Evolutionary conservation across 768 basidiomycete species (phyloP), one percentile per base, ranked within the genome.

Genomic region (Kondoa subrosea): DNA sequence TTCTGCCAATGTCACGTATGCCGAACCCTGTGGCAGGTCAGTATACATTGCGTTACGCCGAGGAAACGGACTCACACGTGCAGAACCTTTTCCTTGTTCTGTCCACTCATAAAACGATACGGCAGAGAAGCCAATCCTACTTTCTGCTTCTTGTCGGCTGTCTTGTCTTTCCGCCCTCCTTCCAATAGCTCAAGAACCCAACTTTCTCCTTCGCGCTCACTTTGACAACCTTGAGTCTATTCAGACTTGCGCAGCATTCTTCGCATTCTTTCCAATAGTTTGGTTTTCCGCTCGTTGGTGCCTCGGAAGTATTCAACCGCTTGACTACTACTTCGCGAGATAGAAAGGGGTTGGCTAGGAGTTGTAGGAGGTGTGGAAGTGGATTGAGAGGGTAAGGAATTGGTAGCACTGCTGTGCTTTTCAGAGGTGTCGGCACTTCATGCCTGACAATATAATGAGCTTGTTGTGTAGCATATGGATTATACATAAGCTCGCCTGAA

Each of bases 191-290:
- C 31, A 72, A 61, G 56, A 72, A 72, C 30, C 34, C 61, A 12
- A 56, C 57, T 67, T 72, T 72, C 25, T 68, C 70, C 34, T 50
- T 61, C 72, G 66, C 67, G 1, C 66, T 67, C 14, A 72, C 70
- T 4, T 60, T 70, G 0, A 64, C 57, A 31, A 33, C 32, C 58
- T 72, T 72, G 26, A 71, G 58, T 68, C 68, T 57, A 0, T 62
- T 68, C 64, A 67, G 34, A 4, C 3, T 30, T 1, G 68, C 67
- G 16, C 70, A 15, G 2, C 61, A 17, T 16, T 72, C 72, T 16
- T 40, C 67, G 15, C 70, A 16, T 4, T 29, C 57, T 26, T 67
- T 59, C 72, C 68, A 68, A 4, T 4, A 29, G 14, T 12, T 27
- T 2, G 30, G 8, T 2, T 40, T 31, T 12, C 8, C 3, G 1